Percentiles rank a stretch among this genome's conserved stretches.
These are phyloP conservation scores for Megacollybia marginata DNA, from an alignment of 768 basidiomycete species.

Conservation along the genomic window DNA sequence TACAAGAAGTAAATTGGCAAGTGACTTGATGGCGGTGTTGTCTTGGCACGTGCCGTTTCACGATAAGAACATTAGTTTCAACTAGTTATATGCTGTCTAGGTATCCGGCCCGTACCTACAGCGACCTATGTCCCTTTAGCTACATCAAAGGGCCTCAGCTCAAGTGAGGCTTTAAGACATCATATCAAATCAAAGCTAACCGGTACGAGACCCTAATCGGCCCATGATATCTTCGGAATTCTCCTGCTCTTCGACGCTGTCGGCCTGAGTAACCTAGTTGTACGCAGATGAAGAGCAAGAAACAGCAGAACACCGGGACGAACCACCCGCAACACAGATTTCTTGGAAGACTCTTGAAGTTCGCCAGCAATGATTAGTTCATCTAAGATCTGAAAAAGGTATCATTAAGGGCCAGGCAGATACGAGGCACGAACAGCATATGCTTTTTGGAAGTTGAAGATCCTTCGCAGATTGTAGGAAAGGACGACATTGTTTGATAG, in stretches of 20 bases:
- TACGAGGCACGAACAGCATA: constrained; percentile 53
- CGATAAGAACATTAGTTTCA: too few relatives aligned
- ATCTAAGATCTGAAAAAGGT: constrained; percentile 63
- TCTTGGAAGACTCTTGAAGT: constrained; percentile 86
- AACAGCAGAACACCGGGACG: constrained; percentile 6
- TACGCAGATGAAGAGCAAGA: neutral
- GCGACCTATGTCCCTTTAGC: too few relatives aligned
- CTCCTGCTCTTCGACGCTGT: constrained; percentile 80
- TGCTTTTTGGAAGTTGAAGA: constrained; percentile 97
- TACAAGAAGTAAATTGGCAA: neutral
- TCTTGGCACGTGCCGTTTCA: constrained; percentile 22
- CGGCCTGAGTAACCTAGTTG: constrained; percentile 77
- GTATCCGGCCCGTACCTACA: too few relatives aligned
- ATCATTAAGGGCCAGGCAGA: constrained; percentile 12
- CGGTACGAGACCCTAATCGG: constrained; percentile 65
- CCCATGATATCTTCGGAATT: constrained; percentile 76
- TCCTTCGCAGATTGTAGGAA: constrained; percentile 35
- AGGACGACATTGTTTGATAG: neutral
- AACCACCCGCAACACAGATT: constrained; percentile 56
- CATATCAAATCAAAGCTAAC: constrained; percentile 32
- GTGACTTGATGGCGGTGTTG: neutral
- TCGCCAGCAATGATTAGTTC: constrained; percentile 93
- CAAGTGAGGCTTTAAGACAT: too few relatives aligned
- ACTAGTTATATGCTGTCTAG: too few relatives aligned
- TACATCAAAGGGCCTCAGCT: too few relatives aligned